Base-by-base conservation (phyloP, 2,329 filamentous ascomycete genomes). In the Trichoderma koningii region DNA sequence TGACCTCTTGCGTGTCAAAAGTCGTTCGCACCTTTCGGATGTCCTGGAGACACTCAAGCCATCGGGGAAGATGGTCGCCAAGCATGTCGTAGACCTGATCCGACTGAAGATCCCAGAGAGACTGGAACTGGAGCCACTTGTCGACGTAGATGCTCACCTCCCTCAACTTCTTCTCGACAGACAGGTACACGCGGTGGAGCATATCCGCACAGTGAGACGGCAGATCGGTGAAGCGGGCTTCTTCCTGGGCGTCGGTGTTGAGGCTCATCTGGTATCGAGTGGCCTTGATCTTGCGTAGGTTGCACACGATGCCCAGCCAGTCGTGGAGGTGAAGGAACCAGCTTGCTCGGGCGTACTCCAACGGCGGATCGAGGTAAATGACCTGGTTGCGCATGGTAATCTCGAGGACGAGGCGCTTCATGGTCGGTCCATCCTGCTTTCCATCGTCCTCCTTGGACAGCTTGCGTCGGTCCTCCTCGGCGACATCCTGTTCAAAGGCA, bases 121-220 rank as follows among this genome's bases (percentile, higher is more conserved):
- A 98, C 77, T 99, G 95, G 78, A 98, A 99, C 72, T 97, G 95
- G 52, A 99, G 83, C 95, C 95, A 99, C 77, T 98, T 96, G 75
- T 97, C 93, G 10, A 99, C 92, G 71, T 99, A 99, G 4, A 83
- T 83, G 44, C 90, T 87, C 38, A 98, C 92, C 50, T 90, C 88
- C 17, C 84, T 82, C 5, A 99, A 80, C 77, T 95, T 96, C 69
- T 86, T 87, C 76, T 98, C 93, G 10, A 99, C 86, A 0, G 89
- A 88, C 41, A 84, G 84, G 74, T 98, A 97, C 0, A 96, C 93
- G 66, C 89, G 85, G 52, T 88, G 85, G 21, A 99, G 84, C 65
- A 90, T 86, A 53, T 89, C 85, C 21, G 93, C 91, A 76, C 94
- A 98, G 73, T 90, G 87, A 65, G 89, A 87, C 1, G 94, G 92